Evolutionary conservation across 202 grass and related monocot genomes (phyloP).

Genomic region (Setaria viridis): DNA sequence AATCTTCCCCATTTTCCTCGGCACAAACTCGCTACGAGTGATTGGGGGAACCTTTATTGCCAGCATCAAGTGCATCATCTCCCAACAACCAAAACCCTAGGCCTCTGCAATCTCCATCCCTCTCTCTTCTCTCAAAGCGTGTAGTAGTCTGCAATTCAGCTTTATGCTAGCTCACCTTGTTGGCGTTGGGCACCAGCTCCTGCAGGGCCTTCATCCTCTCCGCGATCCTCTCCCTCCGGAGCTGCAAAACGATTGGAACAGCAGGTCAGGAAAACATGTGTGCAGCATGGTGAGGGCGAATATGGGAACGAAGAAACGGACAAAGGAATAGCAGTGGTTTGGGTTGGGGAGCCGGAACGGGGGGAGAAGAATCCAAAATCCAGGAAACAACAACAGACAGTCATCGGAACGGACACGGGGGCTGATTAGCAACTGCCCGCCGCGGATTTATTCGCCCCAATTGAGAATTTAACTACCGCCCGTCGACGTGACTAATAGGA

Average conservation of each 20-base stretch:
- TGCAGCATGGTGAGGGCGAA: neutral
- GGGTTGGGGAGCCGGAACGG: slow-evolving; percentile 20
- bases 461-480: neutral
- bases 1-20: slow-evolving; percentile 13
- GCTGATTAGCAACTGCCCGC: slow-evolving; percentile 45
- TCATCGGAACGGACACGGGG: slow-evolving; percentile 1
- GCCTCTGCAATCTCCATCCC: neutral
- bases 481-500: slow-evolving; percentile 29
- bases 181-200: slow-evolving; percentile 80
- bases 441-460: slow-evolving; percentile 40
- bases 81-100: slow-evolving; percentile 57
- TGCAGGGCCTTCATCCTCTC: slow-evolving; percentile 83
- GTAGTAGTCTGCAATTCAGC: neutral
- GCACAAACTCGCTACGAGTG: slow-evolving; percentile 40
- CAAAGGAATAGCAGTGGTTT: slow-evolving; percentile 33
- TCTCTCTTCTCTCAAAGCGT: neutral
- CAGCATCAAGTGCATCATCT: neutral
- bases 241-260: slow-evolving; percentile 43
- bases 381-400: slow-evolving; percentile 36
- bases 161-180: slow-evolving; percentile 61
- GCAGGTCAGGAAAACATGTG: neutral
- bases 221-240: slow-evolving; percentile 80
- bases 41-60: slow-evolving; percentile 23
- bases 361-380: slow-evolving; percentile 43
- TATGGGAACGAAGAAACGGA: slow-evolving; percentile 44